Conservation (phyloP, 441 rosid species). For the Viola pubescens region DNA sequence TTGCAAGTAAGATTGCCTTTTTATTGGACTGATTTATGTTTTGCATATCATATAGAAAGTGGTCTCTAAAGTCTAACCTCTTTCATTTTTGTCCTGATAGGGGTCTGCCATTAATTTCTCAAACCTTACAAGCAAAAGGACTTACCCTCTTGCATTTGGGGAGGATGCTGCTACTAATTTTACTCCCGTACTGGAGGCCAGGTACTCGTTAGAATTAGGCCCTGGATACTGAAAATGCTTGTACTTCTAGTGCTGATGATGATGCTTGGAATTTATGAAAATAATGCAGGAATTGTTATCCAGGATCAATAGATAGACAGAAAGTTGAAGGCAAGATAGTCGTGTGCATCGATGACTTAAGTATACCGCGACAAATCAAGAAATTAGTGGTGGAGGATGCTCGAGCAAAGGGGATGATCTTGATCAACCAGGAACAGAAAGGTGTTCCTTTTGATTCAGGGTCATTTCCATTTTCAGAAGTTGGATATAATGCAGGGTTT, state of each 20-base stretch:
- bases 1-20: slow-evolving; percentile 31
- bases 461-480: slow-evolving; percentile 47
- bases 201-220: slow-evolving; percentile 23
- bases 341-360: slow-evolving; percentile 38
- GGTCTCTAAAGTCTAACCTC: neutral
- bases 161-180: slow-evolving; percentile 44
- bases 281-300: slow-evolving; percentile 50
- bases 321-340: slow-evolving; percentile 59
- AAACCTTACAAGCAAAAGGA: slow-evolving; percentile 35
- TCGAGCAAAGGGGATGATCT: slow-evolving; percentile 52
- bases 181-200: slow-evolving; percentile 48
- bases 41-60: too few relatives aligned
- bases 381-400: slow-evolving; percentile 64
- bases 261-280: too few relatives aligned
- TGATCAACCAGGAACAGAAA: slow-evolving; percentile 32
- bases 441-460: slow-evolving; percentile 56
- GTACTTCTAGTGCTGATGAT: too few relatives aligned
- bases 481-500: slow-evolving; percentile 34
- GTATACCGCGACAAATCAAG: slow-evolving; percentile 31
- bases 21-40: neutral
- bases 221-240: neutral
- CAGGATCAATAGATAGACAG: slow-evolving; percentile 50
- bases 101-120: slow-evolving; percentile 66
- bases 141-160: slow-evolving; percentile 55
- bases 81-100: slow-evolving; percentile 19